Conservation (phyloP, 2,329 filamentous ascomycete genomes). For the Pleurostoma richardsiae region DNA sequence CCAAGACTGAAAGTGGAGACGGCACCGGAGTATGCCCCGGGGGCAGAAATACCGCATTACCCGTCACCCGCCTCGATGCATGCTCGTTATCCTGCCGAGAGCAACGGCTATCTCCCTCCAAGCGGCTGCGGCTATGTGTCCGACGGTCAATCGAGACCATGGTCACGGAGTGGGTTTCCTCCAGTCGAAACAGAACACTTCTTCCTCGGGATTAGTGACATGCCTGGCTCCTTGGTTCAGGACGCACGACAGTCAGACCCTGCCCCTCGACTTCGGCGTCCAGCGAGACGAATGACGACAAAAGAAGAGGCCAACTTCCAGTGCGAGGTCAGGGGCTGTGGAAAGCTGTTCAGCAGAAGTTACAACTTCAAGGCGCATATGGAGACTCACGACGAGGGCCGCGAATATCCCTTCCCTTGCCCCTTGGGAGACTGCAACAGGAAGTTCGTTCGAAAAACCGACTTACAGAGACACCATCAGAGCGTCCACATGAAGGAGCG, state of each 20-base stretch:
- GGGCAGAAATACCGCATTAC: slow-evolving; percentile 31
- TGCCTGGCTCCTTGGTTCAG: slow-evolving; percentile 15
- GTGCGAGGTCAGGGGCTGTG: slow-evolving; percentile 66
- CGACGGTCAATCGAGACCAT: slow-evolving; percentile 27
- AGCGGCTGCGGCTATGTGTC: slow-evolving; percentile 30
- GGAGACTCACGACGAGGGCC: slow-evolving; percentile 73
- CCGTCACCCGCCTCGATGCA: slow-evolving; percentile 32
- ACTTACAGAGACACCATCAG: slow-evolving; percentile 59
- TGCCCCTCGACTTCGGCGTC: slow-evolving; percentile 24
- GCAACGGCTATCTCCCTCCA: slow-evolving; percentile 15
- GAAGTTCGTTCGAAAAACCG: slow-evolving; percentile 78
- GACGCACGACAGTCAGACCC: slow-evolving; percentile 20
- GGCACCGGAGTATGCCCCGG: slow-evolving; percentile 26
- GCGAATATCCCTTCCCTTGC: slow-evolving; percentile 68
- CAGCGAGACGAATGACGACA: slow-evolving; percentile 51
- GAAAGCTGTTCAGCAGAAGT: slow-evolving; percentile 73
- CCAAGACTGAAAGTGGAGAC: slow-evolving; percentile 35
- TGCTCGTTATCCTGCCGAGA: slow-evolving; percentile 21
- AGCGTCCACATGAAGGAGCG: slow-evolving; percentile 71
- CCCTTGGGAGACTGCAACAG: slow-evolving; percentile 60
- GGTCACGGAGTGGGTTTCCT: slow-evolving; percentile 32
- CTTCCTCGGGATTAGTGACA: slow-evolving; percentile 2
- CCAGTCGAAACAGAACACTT: slow-evolving; percentile 23
- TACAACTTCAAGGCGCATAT: slow-evolving; percentile 87
- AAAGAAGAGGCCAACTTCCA: slow-evolving; percentile 66